Evolutionary conservation across 2,329 filamentous ascomycete species (phyloP).

Genomic region (Fusarium transvaalense): DNA sequence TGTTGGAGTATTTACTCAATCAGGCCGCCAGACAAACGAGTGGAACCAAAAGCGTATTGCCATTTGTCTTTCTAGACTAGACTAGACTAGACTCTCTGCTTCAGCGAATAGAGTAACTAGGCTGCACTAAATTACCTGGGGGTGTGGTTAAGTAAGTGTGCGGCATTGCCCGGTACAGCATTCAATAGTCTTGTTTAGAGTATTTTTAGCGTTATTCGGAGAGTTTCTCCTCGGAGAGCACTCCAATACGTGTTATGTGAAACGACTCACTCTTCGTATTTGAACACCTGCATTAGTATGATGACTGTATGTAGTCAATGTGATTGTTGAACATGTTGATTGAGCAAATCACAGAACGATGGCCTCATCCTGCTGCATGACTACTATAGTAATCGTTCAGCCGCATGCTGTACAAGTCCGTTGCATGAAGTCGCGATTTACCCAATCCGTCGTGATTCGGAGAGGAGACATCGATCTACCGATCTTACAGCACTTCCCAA

Average conservation of each 20-base stretch:
- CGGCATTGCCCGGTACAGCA: neutral
- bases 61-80: neutral
- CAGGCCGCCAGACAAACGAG: neutral
- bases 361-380: neutral
- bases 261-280: constrained; percentile 10
- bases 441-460: neutral
- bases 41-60: neutral
- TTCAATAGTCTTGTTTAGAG: constrained; percentile 8
- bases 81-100: too few relatives aligned
- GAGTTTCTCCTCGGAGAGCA: neutral
- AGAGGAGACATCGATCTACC: neutral
- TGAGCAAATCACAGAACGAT: neutral
- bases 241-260: neutral
- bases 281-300: neutral
- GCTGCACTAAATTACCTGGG: neutral
- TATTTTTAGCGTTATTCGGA: constrained; percentile 16
- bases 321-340: neutral
- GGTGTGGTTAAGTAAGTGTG: neutral
- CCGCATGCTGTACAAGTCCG: neutral
- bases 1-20: neutral
- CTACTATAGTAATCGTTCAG: neutral
- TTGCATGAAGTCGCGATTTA: neutral
- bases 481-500: neutral
- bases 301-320: neutral
- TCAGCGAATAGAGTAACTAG: neutral